These are phyloP conservation scores for Metschnikowia noctiluminum DNA, from an alignment of 805 yeast genomes.

Conservation along the genomic window DNA sequence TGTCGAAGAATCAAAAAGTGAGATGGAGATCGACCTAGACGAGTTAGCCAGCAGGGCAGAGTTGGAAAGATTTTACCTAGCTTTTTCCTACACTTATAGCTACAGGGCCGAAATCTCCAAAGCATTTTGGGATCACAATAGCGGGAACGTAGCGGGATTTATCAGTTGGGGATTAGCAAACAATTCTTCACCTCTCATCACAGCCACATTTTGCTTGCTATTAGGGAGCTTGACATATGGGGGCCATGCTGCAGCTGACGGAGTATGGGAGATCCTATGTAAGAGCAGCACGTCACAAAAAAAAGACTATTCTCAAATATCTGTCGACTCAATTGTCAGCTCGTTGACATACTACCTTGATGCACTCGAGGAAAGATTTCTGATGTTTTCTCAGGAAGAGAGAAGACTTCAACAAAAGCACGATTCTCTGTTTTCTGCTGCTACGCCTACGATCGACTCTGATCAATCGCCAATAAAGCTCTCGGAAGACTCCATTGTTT, in stretches of 20 bases:
- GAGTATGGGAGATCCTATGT: constrained; percentile 37
- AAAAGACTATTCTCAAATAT: constrained; percentile 42
- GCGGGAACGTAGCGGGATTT: constrained; percentile 69
- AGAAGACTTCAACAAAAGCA: constrained; percentile 31
- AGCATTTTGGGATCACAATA: constrained; percentile 56
- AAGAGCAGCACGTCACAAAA: constrained; percentile 28
- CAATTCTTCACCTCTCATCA: constrained; percentile 70
- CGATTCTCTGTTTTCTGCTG: constrained; percentile 23
- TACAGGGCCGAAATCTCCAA: constrained; percentile 56
- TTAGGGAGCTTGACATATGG: constrained; percentile 71
- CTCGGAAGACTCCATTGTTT: constrained; percentile 76
- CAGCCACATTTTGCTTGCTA: constrained; percentile 77
- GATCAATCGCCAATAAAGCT: constrained; percentile 45
- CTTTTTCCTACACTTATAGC: constrained; percentile 66
- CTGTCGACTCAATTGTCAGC: constrained; percentile 55
- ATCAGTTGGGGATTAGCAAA: constrained; percentile 84
- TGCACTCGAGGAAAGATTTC: constrained; percentile 38
- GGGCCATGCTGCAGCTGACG: constrained; percentile 46
- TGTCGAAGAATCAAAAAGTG: neutral
- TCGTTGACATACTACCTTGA: constrained; percentile 53
- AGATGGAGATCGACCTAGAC: constrained; percentile 46
- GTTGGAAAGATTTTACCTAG: constrained; percentile 79
- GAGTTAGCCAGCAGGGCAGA: constrained; percentile 73
- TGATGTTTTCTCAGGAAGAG: constrained; percentile 23
- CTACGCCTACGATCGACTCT: constrained; percentile 10